Evolutionary conservation across 2,329 filamentous ascomycete genomes (phyloP), one percentile per base, ranked within the genome.

Genomic region (Bimuria novae-zelandiae): DNA sequence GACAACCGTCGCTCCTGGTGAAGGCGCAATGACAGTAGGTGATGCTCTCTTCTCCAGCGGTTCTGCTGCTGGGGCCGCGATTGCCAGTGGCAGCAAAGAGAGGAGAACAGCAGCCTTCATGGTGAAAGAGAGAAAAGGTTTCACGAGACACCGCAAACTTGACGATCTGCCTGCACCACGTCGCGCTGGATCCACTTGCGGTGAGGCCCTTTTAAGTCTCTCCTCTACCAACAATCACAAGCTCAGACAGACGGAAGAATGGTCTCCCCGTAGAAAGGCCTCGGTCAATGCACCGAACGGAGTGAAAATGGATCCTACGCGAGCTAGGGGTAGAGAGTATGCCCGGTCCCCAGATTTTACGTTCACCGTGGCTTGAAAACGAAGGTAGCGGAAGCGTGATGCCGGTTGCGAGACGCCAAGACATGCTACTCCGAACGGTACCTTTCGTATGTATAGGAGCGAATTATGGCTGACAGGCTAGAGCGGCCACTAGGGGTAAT

Each of bases 21-120:
- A 78, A 1, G 80, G 72, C 30, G 85, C 80, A 14, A 78, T 73
- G 43, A 87, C 84, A 3, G 79, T 80, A 3, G 83, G 82, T 29
- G 64, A 72, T 35, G 76, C 78, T 39, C 79, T 73, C 57, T 77
- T 78, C 51, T 79, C 75, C 8, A 81, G 49, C 3, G 69, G 69
- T 47, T 14, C 30, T 29, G 44, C 33, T 30, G 63, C 68, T 60
- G 64, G 75, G 53, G 67, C 65, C 25, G 68, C 69, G 16, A 68
- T 48, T 48, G 53, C 63, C n/a, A 71, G 51, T 14, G 71, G 67
- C 35, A 72, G 39, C 10, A 71, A 43, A 4, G 57, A 40, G 29
- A 73, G 51, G 19, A 64, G 47, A 4, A 54, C 23, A 25, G 56
- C 41, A 29, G 63, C 36, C 61, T 68, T 71, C 71, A 73, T 73